Conservation (phyloP, 352 stramenopile genomes). For the Aphanomyces euteiches region DNA sequence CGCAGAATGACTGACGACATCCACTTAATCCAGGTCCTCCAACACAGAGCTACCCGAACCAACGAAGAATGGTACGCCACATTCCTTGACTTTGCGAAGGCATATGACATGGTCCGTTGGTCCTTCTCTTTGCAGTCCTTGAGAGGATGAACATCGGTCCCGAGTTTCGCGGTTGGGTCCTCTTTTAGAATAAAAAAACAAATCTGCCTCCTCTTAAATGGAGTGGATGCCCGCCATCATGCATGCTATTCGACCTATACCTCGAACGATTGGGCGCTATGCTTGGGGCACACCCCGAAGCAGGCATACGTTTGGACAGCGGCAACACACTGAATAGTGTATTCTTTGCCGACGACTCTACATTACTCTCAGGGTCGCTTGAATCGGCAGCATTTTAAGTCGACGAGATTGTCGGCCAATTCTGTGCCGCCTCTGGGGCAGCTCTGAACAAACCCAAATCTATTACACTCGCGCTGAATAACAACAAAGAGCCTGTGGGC, state of each 20-base stretch:
- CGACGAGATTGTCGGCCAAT: constrained; percentile 30
- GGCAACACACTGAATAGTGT: constrained; percentile 18
- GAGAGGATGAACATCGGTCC: constrained; percentile 30
- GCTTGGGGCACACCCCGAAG: constrained; percentile 6
- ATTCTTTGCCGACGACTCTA: constrained; percentile 35
- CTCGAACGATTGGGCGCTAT: constrained; percentile 26
- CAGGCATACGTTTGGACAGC: neutral
- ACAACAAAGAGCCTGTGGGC: neutral
- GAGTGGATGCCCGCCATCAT: constrained; percentile 27
- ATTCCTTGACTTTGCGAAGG: constrained; percentile 37
- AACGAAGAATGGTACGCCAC: constrained; percentile 23
- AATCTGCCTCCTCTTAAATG: constrained; percentile 29
- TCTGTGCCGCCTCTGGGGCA: constrained; percentile 33
- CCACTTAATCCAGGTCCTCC: constrained; percentile 29
- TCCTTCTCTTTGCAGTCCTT: constrained; percentile 30
- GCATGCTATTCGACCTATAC: constrained; percentile 27
- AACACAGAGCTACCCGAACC: constrained; percentile 18
- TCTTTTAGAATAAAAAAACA: constrained; percentile 29
- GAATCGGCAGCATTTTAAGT: neutral
- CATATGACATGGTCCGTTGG: constrained; percentile 35
- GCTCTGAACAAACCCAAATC: constrained; percentile 31
- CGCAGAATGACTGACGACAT: constrained; percentile 33
- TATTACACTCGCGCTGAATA: constrained; percentile 26
- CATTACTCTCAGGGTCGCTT: constrained; percentile 25
- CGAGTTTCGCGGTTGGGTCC: constrained; percentile 24